A percentile compares a stretch with the other conserved stretches of the same genome.
These are phyloP conservation scores for Coix lacrymajobi DNA, from an alignment of 176 grass and related monocot species.

Conservation along the genomic window DNA sequence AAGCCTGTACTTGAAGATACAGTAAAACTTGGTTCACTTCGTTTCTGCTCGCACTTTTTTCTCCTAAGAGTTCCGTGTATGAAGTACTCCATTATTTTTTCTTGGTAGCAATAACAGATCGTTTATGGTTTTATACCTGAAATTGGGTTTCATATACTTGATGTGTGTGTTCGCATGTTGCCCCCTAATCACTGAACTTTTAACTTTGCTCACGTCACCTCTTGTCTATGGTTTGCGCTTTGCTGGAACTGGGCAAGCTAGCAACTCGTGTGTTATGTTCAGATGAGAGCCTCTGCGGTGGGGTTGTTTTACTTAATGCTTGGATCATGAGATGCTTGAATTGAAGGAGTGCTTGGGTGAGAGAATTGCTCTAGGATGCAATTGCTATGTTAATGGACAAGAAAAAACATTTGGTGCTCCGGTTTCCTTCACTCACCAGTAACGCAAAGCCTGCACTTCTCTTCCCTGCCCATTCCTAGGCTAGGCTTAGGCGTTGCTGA, in stretches of 20 bases:
- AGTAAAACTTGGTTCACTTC: neutral
- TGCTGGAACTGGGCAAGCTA: neutral
- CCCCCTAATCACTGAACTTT: too few species aligned
- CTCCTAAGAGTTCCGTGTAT: neutral
- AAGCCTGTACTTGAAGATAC: slow-evolving; percentile 14
- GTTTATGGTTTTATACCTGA: neutral
- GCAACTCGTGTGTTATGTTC: neutral
- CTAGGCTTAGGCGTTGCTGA: neutral
- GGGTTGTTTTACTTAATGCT: neutral
- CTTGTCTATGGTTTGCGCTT: neutral
- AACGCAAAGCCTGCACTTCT: neutral
- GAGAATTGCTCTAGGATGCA: neutral
- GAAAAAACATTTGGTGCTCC: neutral
- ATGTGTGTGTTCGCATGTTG: too few species aligned
- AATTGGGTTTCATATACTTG: neutral
- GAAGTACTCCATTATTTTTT: neutral
- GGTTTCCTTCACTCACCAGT: neutral
- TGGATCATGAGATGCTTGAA: neutral
- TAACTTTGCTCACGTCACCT: neutral
- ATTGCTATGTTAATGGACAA: neutral
- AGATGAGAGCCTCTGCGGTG: neutral
- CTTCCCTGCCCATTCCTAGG: neutral
- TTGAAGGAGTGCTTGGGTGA: neutral
- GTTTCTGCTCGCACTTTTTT: neutral
- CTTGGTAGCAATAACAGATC: neutral